These are phyloP conservation scores for Apiotrichum mycotoxinovorans DNA, from an alignment of 1,284 basidiomycete genomes.

Conservation along the genomic window DNA sequence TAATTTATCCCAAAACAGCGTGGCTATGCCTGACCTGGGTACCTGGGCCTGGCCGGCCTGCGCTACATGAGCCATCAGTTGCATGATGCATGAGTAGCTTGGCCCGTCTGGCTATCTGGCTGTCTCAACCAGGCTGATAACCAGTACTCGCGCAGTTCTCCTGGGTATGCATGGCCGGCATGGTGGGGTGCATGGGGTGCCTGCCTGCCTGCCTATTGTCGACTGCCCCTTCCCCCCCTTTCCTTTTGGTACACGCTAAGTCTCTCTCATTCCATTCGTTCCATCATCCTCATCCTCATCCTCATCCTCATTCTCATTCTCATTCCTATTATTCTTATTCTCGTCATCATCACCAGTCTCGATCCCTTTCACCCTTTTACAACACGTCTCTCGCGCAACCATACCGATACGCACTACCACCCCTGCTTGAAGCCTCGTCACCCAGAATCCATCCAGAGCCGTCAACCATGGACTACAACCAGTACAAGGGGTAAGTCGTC, in stretches of 20 bases:
- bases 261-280: neutral
- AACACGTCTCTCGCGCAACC: neutral
- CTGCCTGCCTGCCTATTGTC: too few relatives aligned
- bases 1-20: neutral
- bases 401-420: neutral
- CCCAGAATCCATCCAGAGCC: neutral
- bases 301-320: neutral
- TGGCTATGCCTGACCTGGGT: neutral
- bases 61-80: too few relatives aligned
- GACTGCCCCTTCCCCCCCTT: too few relatives aligned
- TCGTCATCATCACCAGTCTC: neutral
- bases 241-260: too few relatives aligned
- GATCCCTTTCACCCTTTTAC: neutral
- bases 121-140: too few relatives aligned
- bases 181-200: too few relatives aligned
- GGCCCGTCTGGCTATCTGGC: too few relatives aligned
- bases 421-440: neutral
- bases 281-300: neutral
- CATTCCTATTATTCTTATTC: neutral
- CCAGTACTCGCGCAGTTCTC: too few relatives aligned
- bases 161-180: too few relatives aligned
- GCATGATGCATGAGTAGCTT: too few relatives aligned
- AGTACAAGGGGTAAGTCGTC: conserved; percentile 35
- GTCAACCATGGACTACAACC: conserved; percentile 38
- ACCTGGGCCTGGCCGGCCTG: too few relatives aligned